Percentiles rank a stretch among this genome's conserved stretches.
phyloP scores from a whole-genome alignment of 2,329 filamentous ascomycete genomes.

The Exophiala spinifera region DNA sequence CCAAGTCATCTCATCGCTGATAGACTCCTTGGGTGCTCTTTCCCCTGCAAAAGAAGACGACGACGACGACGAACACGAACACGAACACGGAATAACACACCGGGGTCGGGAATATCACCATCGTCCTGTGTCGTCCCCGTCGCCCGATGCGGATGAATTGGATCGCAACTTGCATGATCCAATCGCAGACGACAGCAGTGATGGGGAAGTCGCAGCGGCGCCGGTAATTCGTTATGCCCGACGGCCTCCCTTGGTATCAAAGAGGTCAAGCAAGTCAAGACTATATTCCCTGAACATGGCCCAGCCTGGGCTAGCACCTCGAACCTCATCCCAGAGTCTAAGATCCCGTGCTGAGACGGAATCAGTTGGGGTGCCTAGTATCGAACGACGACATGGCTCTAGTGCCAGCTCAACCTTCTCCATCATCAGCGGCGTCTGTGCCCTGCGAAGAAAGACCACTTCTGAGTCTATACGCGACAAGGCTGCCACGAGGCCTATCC shows the following conservation, averaged over 20 bases:
- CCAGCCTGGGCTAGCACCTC: constrained; percentile 12
- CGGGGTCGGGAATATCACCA: not conserved
- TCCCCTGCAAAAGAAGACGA: constrained; percentile 52
- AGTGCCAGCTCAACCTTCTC: constrained; percentile 22
- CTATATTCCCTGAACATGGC: constrained; percentile 16
- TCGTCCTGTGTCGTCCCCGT: not conserved
- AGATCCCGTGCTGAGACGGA: constrained; percentile 23
- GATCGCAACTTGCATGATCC: constrained; percentile 18
- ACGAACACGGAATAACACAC: not conserved
- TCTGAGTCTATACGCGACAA: constrained; percentile 20
- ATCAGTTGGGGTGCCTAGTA: constrained; percentile 20
- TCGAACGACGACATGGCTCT: constrained; percentile 23
- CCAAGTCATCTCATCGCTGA: constrained; percentile 56
- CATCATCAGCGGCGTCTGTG: constrained; percentile 19
- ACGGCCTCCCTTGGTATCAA: constrained; percentile 17
- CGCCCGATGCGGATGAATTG: constrained; percentile 19
- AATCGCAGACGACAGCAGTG: constrained; percentile 19
- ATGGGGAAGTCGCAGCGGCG: constrained; percentile 22
- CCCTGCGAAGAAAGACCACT: constrained; percentile 11
- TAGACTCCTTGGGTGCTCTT: constrained; percentile 59
- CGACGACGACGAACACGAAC: constrained; percentile 2
- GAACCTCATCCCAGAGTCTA: constrained; percentile 24
- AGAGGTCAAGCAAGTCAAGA: constrained; percentile 16
- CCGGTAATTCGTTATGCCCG: constrained; percentile 25
- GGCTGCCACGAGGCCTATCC: constrained; percentile 11